These are phyloP conservation scores for Cadophora gregata DNA, from an alignment of 2,329 filamentous ascomycete genomes.

Conservation along the genomic window DNA sequence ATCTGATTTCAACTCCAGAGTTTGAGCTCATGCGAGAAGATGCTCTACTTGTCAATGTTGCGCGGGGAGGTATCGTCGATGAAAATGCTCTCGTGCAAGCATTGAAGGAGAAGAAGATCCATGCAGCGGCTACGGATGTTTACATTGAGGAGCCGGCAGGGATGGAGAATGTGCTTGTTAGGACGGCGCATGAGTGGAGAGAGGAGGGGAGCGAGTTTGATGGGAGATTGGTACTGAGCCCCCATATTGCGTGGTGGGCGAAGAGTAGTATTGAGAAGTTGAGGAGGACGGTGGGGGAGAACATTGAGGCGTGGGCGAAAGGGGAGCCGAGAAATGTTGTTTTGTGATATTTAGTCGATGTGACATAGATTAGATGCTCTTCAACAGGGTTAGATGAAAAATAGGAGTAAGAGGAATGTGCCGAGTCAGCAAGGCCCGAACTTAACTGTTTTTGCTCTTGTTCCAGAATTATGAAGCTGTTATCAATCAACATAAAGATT, in stretches of 20 bases:
- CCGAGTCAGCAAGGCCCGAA: no score
- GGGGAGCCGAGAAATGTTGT: conserved; percentile 40
- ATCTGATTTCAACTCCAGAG: conserved; percentile 38
- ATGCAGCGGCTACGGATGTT: conserved; percentile 44
- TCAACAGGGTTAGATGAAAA: not conserved
- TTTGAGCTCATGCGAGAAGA: conserved; percentile 36
- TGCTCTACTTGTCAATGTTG: conserved; percentile 42
- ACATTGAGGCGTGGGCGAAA: conserved; percentile 52
- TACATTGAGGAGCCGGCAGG: conserved; percentile 42
- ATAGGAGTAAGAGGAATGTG: not conserved
- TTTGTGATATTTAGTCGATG: not conserved
- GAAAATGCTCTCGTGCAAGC: conserved; percentile 42
- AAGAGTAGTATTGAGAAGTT: conserved; percentile 54
- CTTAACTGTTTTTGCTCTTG: no score
- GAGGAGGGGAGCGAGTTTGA: conserved; percentile 42
- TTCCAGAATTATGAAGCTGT: no score
- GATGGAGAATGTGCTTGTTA: conserved; percentile 48
- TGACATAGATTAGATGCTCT: not conserved
- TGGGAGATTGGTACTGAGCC: conserved; percentile 57
- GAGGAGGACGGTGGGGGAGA: conserved; percentile 50
- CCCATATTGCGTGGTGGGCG: conserved; percentile 60
- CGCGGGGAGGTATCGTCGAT: conserved; percentile 43
- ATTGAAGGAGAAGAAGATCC: conserved; percentile 38
- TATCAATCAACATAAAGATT: no score
- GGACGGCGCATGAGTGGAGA: conserved; percentile 29